These are phyloP conservation scores for Aspergillus kassunensis DNA, from an alignment of 495 filamentous ascomycete species.

Conservation along the genomic window DNA sequence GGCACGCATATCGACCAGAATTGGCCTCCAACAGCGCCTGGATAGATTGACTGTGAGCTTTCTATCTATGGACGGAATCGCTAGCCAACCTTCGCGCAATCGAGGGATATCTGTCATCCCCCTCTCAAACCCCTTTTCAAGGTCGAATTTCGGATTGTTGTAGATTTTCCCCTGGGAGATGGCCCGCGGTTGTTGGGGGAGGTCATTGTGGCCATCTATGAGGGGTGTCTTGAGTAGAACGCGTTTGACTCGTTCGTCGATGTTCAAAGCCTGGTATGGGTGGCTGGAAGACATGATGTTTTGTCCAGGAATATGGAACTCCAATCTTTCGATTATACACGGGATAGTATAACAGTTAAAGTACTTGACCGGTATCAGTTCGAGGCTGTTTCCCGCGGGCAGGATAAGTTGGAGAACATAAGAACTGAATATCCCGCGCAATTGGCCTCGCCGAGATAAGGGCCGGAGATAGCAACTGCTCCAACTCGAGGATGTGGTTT, in stretches of 20 bases:
- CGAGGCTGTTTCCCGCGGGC: too few relatives aligned
- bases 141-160: not conserved
- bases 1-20: slow-evolving; percentile 33
- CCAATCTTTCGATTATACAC: too few relatives aligned
- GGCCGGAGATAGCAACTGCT: too few relatives aligned
- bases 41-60: slow-evolving; percentile 36
- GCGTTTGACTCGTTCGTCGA: not conserved
- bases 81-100: not conserved
- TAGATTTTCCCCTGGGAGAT: not conserved
- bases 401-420: too few relatives aligned
- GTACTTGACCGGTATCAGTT: too few relatives aligned
- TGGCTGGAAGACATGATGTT: not conserved
- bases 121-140: not conserved
- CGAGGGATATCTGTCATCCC: not conserved
- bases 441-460: too few relatives aligned
- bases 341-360: too few relatives aligned
- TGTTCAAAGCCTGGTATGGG: not conserved
- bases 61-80: too few relatives aligned
- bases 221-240: not conserved
- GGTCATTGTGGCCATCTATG: slow-evolving; percentile 4
- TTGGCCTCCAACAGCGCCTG: slow-evolving; percentile 55
- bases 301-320: not conserved
- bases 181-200: not conserved
- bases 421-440: too few relatives aligned
- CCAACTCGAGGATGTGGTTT: too few relatives aligned